Base-by-base conservation (phyloP, 192 early-diverging fungal species). In the Coemansia umbellata region DNA sequence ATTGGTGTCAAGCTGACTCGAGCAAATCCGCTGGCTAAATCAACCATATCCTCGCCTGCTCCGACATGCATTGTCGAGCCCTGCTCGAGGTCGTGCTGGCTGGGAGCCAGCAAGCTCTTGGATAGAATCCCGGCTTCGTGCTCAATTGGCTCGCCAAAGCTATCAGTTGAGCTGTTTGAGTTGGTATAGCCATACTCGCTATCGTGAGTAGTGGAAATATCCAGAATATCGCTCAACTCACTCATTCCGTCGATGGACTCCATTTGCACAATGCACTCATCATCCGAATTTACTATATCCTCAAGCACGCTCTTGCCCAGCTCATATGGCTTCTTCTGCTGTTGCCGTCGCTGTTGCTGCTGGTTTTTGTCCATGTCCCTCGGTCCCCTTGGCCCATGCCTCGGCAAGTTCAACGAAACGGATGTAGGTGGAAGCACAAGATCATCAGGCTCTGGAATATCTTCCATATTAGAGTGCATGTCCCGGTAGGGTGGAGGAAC, bases 81-180 rank as follows among this genome's bases (percentile, higher is more conserved):
- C 43, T 45, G 43, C 24, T 26, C 28, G 8, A 55, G 23, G 31
- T 33, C 40, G 26, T 36, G 30, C 31, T 42, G 36, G 15, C 31
- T 36, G 10, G 49, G 44, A 32, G 36, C 43, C 21, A 53, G n/a
- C 31, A 66, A 23, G 18, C 54, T 52, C 40, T 66, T 65, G 3
- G 64, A 50, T 51, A 74, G 22, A 39, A 74, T 62, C 8, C 71
- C 65, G 1, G 65, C 42, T 30, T 58, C 52, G 19, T 67, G 65
- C 53, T 62, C 71, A 22, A 74, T 63, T 4, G 65, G 71, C 65
- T 67, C 71, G 41, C 71, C 71, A 60, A 74, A 74, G 37, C 71
- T 74, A 52, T 74, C 71, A 0, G 60, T 63, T 8, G 71, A 74
- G 60, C 57, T 62, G 39, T 67, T 58, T 10, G 71, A 63, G 33